Evolutionary conservation across 2,329 filamentous ascomycete genomes (phyloP).

Genomic region (Aspergillus pseudoterreus): DNA sequence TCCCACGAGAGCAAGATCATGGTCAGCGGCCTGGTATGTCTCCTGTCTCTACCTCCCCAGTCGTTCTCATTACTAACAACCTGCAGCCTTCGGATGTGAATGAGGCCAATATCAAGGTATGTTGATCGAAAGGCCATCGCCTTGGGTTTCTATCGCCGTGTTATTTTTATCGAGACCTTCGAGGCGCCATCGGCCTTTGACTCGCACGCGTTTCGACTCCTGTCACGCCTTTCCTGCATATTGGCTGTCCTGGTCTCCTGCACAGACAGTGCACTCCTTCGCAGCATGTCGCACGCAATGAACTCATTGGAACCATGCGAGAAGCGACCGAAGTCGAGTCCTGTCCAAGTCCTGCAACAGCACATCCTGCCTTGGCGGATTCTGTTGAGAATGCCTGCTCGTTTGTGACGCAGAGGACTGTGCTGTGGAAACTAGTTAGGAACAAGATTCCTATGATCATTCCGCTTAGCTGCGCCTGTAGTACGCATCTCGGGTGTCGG

Average conservation of each 20-base stretch:
- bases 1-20: conserved; percentile 89
- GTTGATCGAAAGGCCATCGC: conserved; percentile 80
- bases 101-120: conserved; percentile 99
- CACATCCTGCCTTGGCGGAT: conserved; percentile 29
- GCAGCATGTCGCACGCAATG: conserved; percentile 25
- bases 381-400: conserved; percentile 45
- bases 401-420: conserved; percentile 25
- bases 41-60: neutral
- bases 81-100: conserved; percentile 87
- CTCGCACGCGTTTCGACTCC: conserved; percentile 27
- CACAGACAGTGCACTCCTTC: conserved; percentile 36
- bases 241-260: conserved; percentile 24
- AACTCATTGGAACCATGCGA: conserved; percentile 27
- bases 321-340: conserved; percentile 52
- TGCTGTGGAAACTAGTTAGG: conserved; percentile 26
- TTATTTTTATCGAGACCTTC: conserved; percentile 40
- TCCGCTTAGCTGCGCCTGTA: conserved; percentile 22
- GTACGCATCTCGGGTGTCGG: conserved; percentile 22
- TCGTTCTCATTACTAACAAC: neutral
- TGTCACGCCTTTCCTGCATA: conserved; percentile 20
- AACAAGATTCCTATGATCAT: conserved; percentile 18
- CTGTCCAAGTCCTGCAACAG: conserved; percentile 51
- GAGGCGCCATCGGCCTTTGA: conserved; percentile 34
- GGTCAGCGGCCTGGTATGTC: conserved; percentile 93
- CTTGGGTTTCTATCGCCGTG: conserved; percentile 69